phyloP scores from a whole-genome alignment of 164 flowering plant genomes.

The Berberis thunbergii region DNA sequence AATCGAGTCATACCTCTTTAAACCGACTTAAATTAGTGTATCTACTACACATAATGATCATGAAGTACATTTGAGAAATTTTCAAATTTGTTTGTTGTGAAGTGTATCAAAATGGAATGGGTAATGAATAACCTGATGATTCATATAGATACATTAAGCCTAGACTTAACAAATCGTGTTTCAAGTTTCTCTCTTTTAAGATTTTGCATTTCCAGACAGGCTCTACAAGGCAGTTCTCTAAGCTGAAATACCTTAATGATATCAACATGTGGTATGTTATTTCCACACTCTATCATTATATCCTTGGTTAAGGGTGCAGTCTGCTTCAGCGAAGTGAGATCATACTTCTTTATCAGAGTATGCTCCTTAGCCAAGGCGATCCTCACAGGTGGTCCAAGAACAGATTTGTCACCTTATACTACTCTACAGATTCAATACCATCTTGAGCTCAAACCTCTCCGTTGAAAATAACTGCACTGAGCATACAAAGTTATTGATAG shows the following conservation, averaged over 20 bases:
- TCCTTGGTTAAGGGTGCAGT: slow-evolving; percentile 82
- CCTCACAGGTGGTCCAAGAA: slow-evolving; percentile 71
- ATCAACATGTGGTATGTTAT: slow-evolving; percentile 37
- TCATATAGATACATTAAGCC: no score
- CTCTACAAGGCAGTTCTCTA: not conserved
- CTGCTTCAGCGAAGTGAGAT: slow-evolving; percentile 52
- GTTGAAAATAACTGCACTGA: slow-evolving; percentile 35
- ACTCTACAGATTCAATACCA: slow-evolving; percentile 51
- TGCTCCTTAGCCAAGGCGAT: slow-evolving; percentile 62
- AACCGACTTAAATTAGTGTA: not conserved
- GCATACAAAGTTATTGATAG: slow-evolving; percentile 30
- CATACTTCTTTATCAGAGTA: slow-evolving; percentile 34
- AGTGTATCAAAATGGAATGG: no score
- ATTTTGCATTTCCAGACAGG: no score
- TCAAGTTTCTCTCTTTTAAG: no score
- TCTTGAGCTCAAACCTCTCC: slow-evolving; percentile 43
- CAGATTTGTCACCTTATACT: slow-evolving; percentile 52
- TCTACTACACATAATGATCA: not conserved
- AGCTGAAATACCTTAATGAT: slow-evolving; percentile 47
- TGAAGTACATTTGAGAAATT: no score
- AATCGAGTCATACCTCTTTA: not conserved
- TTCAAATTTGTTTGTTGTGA: no score
- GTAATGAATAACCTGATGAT: no score
- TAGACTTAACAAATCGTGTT: no score
- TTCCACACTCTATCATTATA: slow-evolving; percentile 61